Evolutionary conservation across 768 basidiomycete genomes (phyloP).

Genomic region (Galerina marginata): DNA sequence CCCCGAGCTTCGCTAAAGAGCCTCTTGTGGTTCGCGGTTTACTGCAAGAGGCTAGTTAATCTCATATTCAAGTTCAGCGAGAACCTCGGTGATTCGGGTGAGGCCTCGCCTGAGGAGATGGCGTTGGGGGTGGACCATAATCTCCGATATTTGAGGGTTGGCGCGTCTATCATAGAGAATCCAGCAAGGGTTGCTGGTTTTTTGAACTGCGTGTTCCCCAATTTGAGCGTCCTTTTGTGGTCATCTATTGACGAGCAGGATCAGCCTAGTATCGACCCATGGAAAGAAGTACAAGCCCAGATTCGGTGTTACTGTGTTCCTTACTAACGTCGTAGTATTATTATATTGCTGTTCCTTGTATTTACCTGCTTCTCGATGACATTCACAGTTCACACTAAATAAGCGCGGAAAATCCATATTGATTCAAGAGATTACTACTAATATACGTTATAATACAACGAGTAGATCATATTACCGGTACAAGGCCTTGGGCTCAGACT

Average conservation of each 20-base stretch:
- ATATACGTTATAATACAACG: no score
- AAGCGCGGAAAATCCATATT: no score
- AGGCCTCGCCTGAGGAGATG: conserved; percentile 1
- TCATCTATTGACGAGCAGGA: not conserved
- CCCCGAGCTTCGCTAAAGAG: conserved; percentile 1
- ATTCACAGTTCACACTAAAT: no score
- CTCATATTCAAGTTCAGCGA: conserved; percentile 4
- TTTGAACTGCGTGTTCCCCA: conserved; percentile 1
- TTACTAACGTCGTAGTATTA: no score
- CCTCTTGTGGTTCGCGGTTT: conserved; percentile 3
- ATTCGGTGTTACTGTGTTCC: not conserved
- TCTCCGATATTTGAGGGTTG: conserved; percentile 1
- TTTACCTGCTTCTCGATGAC: no score
- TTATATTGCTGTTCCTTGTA: no score
- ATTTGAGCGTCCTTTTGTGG: not conserved
- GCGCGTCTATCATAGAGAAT: conserved; percentile 4
- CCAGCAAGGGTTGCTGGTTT: conserved; percentile 2
- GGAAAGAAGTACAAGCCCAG: not conserved
- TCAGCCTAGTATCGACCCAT: not conserved
- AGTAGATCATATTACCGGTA: no score
- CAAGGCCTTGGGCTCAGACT: no score
- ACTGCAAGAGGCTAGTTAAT: not conserved
- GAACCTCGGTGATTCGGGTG: not conserved
- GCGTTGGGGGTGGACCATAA: not conserved
- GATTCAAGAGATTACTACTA: no score